Evolutionary conservation across 148 eudicot species (phyloP), one percentile per base, ranked within the genome.

Genomic region (Vaccinium corymbosum): DNA sequence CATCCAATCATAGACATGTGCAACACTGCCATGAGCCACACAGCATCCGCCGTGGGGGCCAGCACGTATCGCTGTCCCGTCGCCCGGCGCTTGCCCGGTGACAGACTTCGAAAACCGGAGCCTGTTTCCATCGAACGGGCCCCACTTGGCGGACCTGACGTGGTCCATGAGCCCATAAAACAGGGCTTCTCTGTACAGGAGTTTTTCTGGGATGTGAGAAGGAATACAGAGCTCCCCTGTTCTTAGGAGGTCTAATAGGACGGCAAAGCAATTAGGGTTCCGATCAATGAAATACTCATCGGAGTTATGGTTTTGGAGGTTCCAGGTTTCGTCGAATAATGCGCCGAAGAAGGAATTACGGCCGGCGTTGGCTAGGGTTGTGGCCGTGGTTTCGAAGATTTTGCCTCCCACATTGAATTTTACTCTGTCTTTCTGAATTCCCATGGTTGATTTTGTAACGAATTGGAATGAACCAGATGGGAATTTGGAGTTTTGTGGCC

Each of bases 1-100:
- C 89, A 86, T 90, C 98, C 98, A 95, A 72, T 95, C 98, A 46
- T 93, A 94, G 17, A 94, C 97, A 59, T 96, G 98, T 14, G 94
- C 98, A 61, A 96, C 88, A 64, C 91, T 93, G 27, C 98, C 98
- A 19, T 94, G 98, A 0, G 96, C 98, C 20, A 94, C 98, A 61
- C 93, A 92, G 74, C 98, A 94, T 0, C 98, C 94, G 0, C 98
- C 97, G n/a, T 92, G 92, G 0, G 98, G 97, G 0, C 95, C 92
- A 0, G 91, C 98, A 0, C 98, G 92, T 3, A 96, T 96, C 13
- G 97, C 97, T 0, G 96, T 92, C 0, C 98, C 98, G 15, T 96
- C 98, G 0, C 98, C 98, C 0, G 98, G 94, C 0, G 98, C 98
- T 4, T 80, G 91, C 8, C 95, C 98, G 0, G 91, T 4, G 16